These are phyloP conservation scores for Globisporangium emineosum DNA, from an alignment of 352 stramenopile species.

Conservation along the genomic window DNA sequence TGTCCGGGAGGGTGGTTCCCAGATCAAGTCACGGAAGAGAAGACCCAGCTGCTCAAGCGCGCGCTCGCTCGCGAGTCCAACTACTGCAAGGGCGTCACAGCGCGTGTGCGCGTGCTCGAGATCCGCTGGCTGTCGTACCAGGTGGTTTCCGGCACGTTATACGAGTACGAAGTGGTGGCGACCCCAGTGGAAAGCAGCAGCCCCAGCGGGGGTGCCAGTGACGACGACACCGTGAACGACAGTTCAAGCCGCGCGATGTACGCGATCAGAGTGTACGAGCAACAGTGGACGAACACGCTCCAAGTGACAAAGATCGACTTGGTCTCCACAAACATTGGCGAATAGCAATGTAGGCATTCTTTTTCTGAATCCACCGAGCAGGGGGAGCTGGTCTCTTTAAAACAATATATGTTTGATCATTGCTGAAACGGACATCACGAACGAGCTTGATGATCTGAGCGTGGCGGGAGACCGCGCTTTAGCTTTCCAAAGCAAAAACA, in stretches of 20 bases:
- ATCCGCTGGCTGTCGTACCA: slow-evolving; percentile 31
- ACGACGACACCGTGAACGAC: too few species aligned
- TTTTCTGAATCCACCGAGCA: too few species aligned
- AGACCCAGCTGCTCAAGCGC: background rate
- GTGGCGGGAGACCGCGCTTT: background rate
- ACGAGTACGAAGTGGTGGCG: slow-evolving; percentile 38
- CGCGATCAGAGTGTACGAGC: too few species aligned
- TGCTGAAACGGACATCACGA: too few species aligned
- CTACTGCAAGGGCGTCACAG: slow-evolving; percentile 23
- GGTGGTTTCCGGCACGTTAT: slow-evolving; percentile 71
- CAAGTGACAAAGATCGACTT: too few species aligned
- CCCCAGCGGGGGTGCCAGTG: background rate
- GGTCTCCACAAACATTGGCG: too few species aligned
- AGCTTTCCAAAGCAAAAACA: background rate
- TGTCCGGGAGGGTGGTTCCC: background rate
- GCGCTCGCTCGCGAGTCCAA: slow-evolving; percentile 24
- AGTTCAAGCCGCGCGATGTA: too few species aligned
- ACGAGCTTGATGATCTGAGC: too few species aligned
- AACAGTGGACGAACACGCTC: too few species aligned
- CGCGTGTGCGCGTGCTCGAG: slow-evolving; percentile 39
- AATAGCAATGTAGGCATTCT: too few species aligned
- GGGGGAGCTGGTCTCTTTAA: too few species aligned
- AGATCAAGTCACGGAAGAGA: background rate
- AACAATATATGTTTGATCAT: too few species aligned
- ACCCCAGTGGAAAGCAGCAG: background rate